phyloP scores from a whole-genome alignment of 306 rosid species.

The Prunus armeniaca region DNA sequence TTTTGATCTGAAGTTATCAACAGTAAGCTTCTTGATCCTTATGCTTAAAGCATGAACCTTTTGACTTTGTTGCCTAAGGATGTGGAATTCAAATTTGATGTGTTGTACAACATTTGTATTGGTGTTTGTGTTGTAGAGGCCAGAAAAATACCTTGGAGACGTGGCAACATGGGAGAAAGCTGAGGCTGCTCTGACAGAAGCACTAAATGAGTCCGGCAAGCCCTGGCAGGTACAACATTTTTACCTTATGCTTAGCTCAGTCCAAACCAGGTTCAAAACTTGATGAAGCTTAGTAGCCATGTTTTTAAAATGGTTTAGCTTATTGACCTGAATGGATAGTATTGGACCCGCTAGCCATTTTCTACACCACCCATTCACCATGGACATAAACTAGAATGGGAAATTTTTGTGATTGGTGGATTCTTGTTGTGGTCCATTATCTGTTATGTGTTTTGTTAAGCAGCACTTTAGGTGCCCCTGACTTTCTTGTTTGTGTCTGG shows the following conservation, averaged over 20 bases:
- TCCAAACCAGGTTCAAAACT: not conserved
- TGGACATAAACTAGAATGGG: not conserved
- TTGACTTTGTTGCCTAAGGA: not conserved
- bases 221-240: slow-evolving; percentile 73
- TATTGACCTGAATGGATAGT: not conserved
- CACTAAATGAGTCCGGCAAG: slow-evolving; percentile 78
- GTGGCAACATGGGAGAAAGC: slow-evolving; percentile 85
- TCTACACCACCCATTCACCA: not conserved
- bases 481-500: slow-evolving; percentile 9
- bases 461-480: slow-evolving; percentile 6
- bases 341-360: not conserved
- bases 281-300: not conserved
- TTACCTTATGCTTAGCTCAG: not conserved
- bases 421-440: not conserved
- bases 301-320: not conserved
- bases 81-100: not conserved
- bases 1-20: slow-evolving; percentile 87
- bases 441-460: not conserved
- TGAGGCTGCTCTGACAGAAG: slow-evolving; percentile 81
- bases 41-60: not conserved
- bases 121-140: slow-evolving; percentile 49
- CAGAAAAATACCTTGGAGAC: slow-evolving; percentile 83
- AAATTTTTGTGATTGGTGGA: not conserved
- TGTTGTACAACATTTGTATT: not conserved
- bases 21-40: slow-evolving; percentile 47